Base-by-base conservation (phyloP, 228 moss, liverwort and hornwort species). In the Sphagnum magellanicum region DNA sequence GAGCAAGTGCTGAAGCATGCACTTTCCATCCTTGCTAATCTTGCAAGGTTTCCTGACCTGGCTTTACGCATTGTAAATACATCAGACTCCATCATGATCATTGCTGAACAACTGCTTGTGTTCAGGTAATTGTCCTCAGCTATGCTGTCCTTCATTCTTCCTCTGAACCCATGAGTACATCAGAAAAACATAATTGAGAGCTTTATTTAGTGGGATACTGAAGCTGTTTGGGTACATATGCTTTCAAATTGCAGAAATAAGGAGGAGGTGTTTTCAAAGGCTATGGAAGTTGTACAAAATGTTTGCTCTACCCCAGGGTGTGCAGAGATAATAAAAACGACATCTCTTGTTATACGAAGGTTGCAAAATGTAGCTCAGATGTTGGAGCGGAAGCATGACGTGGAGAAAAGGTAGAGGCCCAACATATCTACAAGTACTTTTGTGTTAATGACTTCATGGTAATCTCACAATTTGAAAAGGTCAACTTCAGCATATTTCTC, bases 1-100 rank as follows among this genome's bases (percentile, higher is more conserved):
- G 90, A 93, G 76, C 90, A 90, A 79, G 93, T 93, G 49, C 80
- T 93, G 53, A 93, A 93, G 84, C 93, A 90, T 67, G 88, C 93
- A 14, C 87, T 93, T 17, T 84, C 93, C 50, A 89, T 83, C 68
- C 81, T 93, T 65, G 82, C 79, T 49, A 93, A 89, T 75, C 83
- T 93, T 71, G 88, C 93, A 46, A 81, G 83, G 63, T 80, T 84
- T 62, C 71, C 79, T 64, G 68, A 76, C 67, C 73, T 88, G 67
- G 86, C 86, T 16, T 74, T 71, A 55, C 73, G 65, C 48, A 81
- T 90, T 16, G 90, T 84, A 15, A 66, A 84, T 52, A 76, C 84
- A 81, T 77, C 78, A 59, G 80, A 82, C 11, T 88, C 90, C 50
- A 79, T 90, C 65, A 84, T 73, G 77, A 83, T 87, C 65, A 77